A percentile compares a stretch with the other conserved stretches of the same genome.
Evolutionary conservation across 1,139 yeast genomes (phyloP).

Genomic region (Blastobotrys capitulatus): DNA sequence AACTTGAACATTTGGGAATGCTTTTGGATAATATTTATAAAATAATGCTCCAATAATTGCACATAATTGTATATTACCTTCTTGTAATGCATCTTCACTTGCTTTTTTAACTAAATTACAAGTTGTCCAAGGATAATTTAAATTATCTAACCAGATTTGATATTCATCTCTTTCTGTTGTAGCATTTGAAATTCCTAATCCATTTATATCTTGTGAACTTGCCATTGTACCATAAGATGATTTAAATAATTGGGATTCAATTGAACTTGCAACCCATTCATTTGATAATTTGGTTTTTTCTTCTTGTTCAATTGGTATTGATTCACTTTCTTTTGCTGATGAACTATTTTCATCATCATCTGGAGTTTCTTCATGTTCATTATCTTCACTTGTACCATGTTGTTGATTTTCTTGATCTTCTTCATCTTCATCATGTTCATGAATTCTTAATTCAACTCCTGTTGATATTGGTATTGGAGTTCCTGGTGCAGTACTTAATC

Average conservation of each 20-base stretch:
- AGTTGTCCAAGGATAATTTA: conserved; percentile 47
- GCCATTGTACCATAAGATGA: conserved; percentile 4
- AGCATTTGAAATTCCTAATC: conserved; percentile 3
- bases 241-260: not conserved
- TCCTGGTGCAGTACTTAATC: conserved; percentile 1
- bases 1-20: conserved; percentile 20
- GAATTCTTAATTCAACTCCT: not conserved
- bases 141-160: conserved; percentile 28
- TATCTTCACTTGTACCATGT: not conserved
- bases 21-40: conserved; percentile 37
- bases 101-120: conserved; percentile 41
- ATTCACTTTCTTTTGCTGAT: not conserved
- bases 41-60: conserved; percentile 58
- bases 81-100: conserved; percentile 48
- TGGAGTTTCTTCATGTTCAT: not conserved
- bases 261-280: conserved; percentile 1
- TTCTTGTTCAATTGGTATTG: not conserved
- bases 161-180: not conserved
- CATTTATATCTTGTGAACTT: conserved; percentile 1
- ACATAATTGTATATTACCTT: conserved; percentile 63
- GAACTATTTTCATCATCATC: not conserved
- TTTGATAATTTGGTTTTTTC: conserved; percentile 5
- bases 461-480: conserved; percentile 10
- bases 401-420: not conserved
- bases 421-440: conserved; percentile 3